Percentiles rank a stretch among this genome's conserved stretches.
These are phyloP conservation scores for Debaryomycetaceae sp. DNA, from an alignment of 1,139 yeast genomes.

Conservation along the genomic window DNA sequence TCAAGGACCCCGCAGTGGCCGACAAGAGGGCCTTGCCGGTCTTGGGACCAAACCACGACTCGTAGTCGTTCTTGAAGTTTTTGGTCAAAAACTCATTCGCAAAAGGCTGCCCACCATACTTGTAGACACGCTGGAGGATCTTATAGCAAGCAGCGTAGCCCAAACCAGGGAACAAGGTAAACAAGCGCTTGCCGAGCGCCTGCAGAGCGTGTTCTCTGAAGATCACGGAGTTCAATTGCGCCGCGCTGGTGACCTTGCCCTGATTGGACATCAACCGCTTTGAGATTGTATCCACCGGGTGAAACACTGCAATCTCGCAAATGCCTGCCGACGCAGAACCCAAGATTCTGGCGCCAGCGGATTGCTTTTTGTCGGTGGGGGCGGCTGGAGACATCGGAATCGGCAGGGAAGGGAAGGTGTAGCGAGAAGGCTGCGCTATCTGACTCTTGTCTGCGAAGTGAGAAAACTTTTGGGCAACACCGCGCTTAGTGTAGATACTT, in stretches of 20 bases:
- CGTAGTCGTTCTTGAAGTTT: conserved; percentile 69
- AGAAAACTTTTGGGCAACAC: conserved; percentile 7
- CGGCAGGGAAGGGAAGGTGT: not conserved
- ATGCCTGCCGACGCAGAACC: conserved; percentile 99
- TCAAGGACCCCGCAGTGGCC: conserved; percentile 95
- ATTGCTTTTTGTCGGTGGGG: conserved; percentile 71
- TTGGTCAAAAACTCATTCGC: conserved; percentile 87
- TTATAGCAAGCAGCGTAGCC: conserved; percentile 98
- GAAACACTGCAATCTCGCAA: conserved; percentile 93
- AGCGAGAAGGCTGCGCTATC: not conserved
- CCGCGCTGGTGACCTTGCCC: conserved; percentile 57
- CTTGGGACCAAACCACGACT: conserved; percentile 79
- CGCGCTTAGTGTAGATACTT: conserved; percentile 9
- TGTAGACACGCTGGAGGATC: conserved; percentile 94
- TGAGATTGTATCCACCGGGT: conserved; percentile 97
- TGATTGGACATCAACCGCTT: conserved; percentile 97
- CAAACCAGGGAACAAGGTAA: conserved; percentile 93
- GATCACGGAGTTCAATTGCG: conserved; percentile 77
- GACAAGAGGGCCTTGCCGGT: conserved; percentile 95
- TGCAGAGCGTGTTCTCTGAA: conserved; percentile 79
- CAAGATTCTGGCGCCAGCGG: conserved; percentile 83
- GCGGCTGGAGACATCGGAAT: conserved; percentile 47
- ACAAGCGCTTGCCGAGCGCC: conserved; percentile 63
- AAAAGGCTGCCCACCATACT: conserved; percentile 98
- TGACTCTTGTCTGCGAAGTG: not conserved